A percentile compares a stretch with the other conserved stretches of the same genome.
Conservation (phyloP, 768 basidiomycete species). For the Cyathus striatus region DNA sequence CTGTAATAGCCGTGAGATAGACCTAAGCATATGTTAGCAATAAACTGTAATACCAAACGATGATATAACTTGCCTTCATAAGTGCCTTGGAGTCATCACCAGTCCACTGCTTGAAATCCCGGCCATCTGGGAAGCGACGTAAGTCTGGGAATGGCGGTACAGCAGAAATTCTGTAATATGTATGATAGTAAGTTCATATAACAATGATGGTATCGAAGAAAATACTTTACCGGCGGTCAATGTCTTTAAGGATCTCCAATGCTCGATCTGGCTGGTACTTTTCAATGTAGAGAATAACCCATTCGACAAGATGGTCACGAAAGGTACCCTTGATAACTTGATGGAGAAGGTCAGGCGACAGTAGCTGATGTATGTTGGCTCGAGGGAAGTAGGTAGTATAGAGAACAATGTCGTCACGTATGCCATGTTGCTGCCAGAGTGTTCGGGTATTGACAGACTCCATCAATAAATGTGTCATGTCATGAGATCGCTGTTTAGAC, state of each 20-base stretch:
- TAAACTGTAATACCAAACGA: not conserved
- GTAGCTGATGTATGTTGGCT: constrained; percentile 27
- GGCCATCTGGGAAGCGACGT: constrained; percentile 2
- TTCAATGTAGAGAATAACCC: constrained; percentile 13
- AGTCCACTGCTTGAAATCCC: constrained; percentile 5
- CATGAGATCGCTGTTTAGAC: constrained; percentile 12
- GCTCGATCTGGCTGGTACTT: constrained; percentile 8
- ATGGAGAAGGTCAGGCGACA: constrained; percentile 30
- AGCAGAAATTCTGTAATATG: constrained; percentile 1
- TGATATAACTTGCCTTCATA: constrained; percentile 5
- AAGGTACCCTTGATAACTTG: constrained; percentile 37
- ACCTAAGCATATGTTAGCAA: not conserved
- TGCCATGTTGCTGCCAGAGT: constrained; percentile 28
- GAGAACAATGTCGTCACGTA: constrained; percentile 23
- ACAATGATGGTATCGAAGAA: not conserved
- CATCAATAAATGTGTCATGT: constrained; percentile 18
- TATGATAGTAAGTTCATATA: not conserved
- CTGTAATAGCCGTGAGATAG: constrained; percentile 8
- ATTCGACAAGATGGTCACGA: constrained; percentile 34
- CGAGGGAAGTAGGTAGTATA: constrained; percentile 25
- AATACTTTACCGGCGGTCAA: constrained; percentile 18
- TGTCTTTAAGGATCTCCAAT: constrained; percentile 20
- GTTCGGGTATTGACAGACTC: constrained; percentile 16
- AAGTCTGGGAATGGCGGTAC: constrained; percentile 3
- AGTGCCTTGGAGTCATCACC: constrained; percentile 7